Conservation (phyloP, 1,139 yeast species). For the Scheffersomyces lignicola region DNA sequence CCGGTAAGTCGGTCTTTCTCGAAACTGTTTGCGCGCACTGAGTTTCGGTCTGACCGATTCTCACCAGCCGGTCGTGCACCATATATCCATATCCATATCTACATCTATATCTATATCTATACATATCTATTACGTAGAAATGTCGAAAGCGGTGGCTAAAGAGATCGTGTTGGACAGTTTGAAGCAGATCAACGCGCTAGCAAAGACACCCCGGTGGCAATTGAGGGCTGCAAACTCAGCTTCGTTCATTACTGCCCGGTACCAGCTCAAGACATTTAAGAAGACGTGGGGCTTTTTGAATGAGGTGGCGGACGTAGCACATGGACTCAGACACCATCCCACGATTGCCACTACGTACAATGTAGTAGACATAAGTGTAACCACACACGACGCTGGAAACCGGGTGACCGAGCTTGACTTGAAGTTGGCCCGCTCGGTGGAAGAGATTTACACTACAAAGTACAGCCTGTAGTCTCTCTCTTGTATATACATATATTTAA, state of each 20-base stretch:
- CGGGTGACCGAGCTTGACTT: constrained; percentile 61
- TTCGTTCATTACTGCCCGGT: no score
- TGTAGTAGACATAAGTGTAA: constrained; percentile 53
- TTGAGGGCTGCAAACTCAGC: no score
- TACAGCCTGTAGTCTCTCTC: no score
- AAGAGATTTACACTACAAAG: constrained; percentile 10
- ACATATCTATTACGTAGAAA: no score
- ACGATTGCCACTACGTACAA: constrained; percentile 65
- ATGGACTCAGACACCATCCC: constrained; percentile 71
- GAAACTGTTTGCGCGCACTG: no score
- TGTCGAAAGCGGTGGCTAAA: neutral
- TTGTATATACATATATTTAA: neutral
- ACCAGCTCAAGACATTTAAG: constrained; percentile 51
- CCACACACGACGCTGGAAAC: constrained; percentile 66
- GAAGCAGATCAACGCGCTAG: neutral
- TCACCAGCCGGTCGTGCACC: no score
- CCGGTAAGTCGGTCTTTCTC: no score
- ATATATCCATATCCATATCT: no score
- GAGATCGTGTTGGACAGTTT: neutral
- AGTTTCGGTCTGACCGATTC: no score
- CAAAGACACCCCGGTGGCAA: neutral
- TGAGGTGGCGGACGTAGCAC: constrained; percentile 60
- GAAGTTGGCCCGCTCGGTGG: constrained; percentile 50
- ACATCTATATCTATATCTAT: no score
- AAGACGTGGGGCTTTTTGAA: constrained; percentile 67